Conservation (phyloP, 352 stramenopile genomes). For the Phytophthora multivora region DNA sequence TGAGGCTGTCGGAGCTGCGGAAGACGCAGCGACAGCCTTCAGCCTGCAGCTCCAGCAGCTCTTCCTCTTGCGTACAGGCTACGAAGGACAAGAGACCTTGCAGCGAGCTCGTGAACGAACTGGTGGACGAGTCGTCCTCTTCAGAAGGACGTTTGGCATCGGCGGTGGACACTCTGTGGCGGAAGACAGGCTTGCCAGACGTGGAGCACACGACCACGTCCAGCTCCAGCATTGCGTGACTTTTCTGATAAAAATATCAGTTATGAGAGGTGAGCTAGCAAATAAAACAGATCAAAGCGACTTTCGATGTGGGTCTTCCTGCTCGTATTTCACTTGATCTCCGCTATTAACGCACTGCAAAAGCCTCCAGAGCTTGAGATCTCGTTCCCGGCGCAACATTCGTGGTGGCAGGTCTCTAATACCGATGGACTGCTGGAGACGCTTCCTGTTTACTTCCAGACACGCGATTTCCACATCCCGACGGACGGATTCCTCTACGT, state of each 20-base stretch:
- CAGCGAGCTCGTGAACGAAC: constrained; percentile 65
- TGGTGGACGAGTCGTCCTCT: constrained; percentile 33
- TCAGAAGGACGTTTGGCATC: not conserved
- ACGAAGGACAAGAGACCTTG: constrained; percentile 72
- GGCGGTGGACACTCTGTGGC: constrained; percentile 34
- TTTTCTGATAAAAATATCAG: not conserved
- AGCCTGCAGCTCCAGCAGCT: constrained; percentile 57
- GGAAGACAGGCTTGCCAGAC: constrained; percentile 68
- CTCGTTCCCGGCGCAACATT: constrained; percentile 46
- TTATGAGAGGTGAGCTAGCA: not conserved
- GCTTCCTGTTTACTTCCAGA: constrained; percentile 35
- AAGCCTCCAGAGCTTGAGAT: constrained; percentile 15
- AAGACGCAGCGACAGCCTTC: constrained; percentile 51
- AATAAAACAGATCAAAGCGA: constrained; percentile 24
- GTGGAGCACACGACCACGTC: constrained; percentile 63
- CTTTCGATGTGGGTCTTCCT: constrained; percentile 14
- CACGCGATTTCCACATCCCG: constrained; percentile 37
- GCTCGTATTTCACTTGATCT: not conserved
- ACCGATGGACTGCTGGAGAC: constrained; percentile 11
- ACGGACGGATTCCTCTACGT: constrained; percentile 47
- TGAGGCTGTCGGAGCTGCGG: constrained; percentile 51
- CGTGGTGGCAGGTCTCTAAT: constrained; percentile 32
- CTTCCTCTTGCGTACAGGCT: constrained; percentile 54
- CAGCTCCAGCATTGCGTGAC: constrained; percentile 32
- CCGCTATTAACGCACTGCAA: not conserved